Base-by-base conservation (phyloP, 2,329 filamentous ascomycete species). In the Didymella pinodella region DNA sequence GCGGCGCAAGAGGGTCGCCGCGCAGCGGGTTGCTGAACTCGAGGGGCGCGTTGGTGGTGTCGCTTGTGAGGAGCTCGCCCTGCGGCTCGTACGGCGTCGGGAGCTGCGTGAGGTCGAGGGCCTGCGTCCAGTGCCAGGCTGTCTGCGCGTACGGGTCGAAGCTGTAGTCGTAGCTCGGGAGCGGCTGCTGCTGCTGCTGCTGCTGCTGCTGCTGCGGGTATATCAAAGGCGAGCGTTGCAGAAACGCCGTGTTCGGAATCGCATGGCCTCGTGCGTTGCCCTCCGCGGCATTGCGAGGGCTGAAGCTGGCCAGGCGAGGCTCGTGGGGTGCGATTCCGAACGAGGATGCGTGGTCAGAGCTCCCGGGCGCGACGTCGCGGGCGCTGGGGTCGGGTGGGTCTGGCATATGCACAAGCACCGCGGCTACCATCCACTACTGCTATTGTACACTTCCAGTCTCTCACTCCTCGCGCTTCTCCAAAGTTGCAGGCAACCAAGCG, bases 1-100 rank as follows among this genome's bases (percentile, higher is more conserved):
- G 68, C 22, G 72, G 72, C 4, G 71, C 64, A 8, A 68, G 58
- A 29, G 67, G 71, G 57, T 65, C 67, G 11, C 60, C 53, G 7
- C 65, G 28, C 25, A 71, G 66, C 11, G 79, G 78, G 32, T 78
- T 77, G 62, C 55, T 40, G 36, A 40, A 18, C 16, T 40, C 36
- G 7, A 12, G 7, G 8, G 36, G 6, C 3, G 36, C 8, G 5
- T 10, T 10, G n/a, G 7, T 20, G 2, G 5, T n/a, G 18, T 40
- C 36, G 36, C n/a, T 7, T 2, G 22, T 22, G 22, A 76, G 63
- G n/a, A 81, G 72, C 65, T 81, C 79, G 43, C 79, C 80, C 65
- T 81, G 79, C 4, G 78, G 79, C 58, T 82, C 79, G 73, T 79
- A 80, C 51, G 77, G 72, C 29, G 68, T 66, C 4, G 68, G 62